These are phyloP conservation scores for Theileria equi DNA, from an alignment of 169 alveolate genomes.

Conservation along the genomic window DNA sequence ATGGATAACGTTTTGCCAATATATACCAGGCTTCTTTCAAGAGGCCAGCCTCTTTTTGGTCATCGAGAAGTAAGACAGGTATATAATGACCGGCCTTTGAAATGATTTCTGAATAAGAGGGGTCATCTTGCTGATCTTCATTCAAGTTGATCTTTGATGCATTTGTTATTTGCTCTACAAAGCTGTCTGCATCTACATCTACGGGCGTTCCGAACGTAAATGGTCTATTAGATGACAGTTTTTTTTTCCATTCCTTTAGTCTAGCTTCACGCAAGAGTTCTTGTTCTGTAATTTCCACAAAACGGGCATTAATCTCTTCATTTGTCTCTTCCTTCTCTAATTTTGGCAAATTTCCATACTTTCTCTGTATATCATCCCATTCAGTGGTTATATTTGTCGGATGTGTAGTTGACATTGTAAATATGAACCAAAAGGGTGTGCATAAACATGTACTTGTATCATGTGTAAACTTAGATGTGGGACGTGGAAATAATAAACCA, in stretches of 20 bases:
- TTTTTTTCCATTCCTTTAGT: conserved; percentile 51
- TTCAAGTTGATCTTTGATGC: conserved; percentile 29
- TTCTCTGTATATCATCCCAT: conserved; percentile 88
- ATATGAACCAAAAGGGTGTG: neutral
- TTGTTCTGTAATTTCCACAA: conserved; percentile 48
- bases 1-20: conserved; percentile 43
- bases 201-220: conserved; percentile 48
- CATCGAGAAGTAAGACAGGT: conserved; percentile 52
- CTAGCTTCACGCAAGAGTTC: conserved; percentile 60
- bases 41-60: conserved; percentile 22
- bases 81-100: conserved; percentile 41
- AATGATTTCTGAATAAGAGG: conserved; percentile 8
- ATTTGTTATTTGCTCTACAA: conserved; percentile 49
- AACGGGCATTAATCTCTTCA: conserved; percentile 71
- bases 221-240: conserved; percentile 1
- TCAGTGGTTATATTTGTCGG: conserved; percentile 84
- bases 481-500: neutral
- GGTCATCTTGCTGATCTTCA: conserved; percentile 2
- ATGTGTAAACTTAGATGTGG: conserved; percentile 6
- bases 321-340: conserved; percentile 74
- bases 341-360: conserved; percentile 83
- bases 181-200: conserved; percentile 24
- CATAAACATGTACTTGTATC: neutral
- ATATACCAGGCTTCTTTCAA: conserved; percentile 39
- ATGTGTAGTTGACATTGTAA: conserved; percentile 85